Evolutionary conservation across 345 rosid genomes (phyloP), one percentile per base, ranked within the genome.

Genomic region (Syzygium jambos): DNA sequence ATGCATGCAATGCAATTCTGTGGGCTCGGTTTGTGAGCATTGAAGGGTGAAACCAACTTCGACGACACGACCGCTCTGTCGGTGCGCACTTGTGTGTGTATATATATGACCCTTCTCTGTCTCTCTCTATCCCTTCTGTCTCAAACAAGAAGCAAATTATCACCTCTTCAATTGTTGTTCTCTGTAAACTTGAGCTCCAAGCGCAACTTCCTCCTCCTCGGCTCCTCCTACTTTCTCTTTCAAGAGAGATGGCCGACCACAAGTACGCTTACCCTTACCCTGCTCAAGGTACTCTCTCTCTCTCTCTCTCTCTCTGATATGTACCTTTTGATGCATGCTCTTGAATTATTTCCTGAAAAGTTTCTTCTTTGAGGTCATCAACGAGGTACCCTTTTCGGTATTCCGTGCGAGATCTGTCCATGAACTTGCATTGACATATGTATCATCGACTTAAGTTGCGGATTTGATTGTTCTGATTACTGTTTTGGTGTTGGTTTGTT

Each of bases 251-350:
- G 95, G 92, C 92, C 85, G 95, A 92, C 61, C 93, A 93, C 38
- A 93, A 93, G 85, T 91, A 92, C 73, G 93, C 90, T 85, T 90
- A 92, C 86, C 95, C 95, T 85, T 92, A 92, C 87, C 94, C 95
- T 80, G 90, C 93, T 85, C 94, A 92, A 90, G 93, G 95, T 93
- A 86, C 27, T 23, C 46, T 52, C 68, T 46, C 13, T 63, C 29
- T 63, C 30, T 30, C 41, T 10, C 59, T 55, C 27, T 41, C 52
- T 51, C 83, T 55, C 3, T 11, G 27, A 46, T 29, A 29, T 61
- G 52, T 73, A 52, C 54, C 30, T 59, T 17, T 29, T 84, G 49
- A 73, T 73, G 82, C 82, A 73, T 10, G 82, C 49, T 73, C 82
- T 11, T 38, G 49, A 19, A 38, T 73, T 10, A 10, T 19, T 38